Evolutionary conservation across 441 rosid genomes (phyloP).

Genomic region (Melastoma candidum): DNA sequence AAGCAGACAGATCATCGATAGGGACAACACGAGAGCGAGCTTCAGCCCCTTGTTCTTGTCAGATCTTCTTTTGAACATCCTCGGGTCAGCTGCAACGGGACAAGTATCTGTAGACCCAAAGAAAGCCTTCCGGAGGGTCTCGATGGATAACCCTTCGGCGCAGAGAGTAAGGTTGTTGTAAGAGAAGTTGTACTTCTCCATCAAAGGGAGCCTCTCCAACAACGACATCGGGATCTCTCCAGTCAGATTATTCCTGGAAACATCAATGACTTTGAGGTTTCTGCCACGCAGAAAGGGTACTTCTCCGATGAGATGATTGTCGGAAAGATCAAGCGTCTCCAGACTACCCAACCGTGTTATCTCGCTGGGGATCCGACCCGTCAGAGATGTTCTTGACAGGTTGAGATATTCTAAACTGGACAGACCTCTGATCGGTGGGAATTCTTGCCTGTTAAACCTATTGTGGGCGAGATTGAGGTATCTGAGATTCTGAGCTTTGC

Average conservation of each 20-base stretch:
- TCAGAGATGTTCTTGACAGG: constrained; percentile 56
- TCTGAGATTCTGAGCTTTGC: constrained; percentile 44
- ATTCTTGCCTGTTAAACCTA: constrained; percentile 46
- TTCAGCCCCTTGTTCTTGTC: constrained; percentile 36
- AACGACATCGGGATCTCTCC: constrained; percentile 61
- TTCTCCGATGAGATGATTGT: constrained; percentile 52
- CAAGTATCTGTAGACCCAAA: constrained; percentile 59
- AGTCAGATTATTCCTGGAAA: constrained; percentile 64
- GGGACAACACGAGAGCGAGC: constrained; percentile 60
- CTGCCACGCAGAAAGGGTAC: constrained; percentile 37
- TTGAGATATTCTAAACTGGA: constrained; percentile 55
- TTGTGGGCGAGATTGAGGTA: constrained; percentile 72
- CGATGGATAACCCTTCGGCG: constrained; percentile 34
- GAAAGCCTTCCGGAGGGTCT: constrained; percentile 43
- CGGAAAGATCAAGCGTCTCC: constrained; percentile 63
- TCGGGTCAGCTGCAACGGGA: constrained; percentile 76
- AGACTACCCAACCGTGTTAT: constrained; percentile 39
- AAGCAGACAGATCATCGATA: constrained; percentile 59
- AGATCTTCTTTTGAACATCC: constrained; percentile 40
- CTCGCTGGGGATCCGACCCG: constrained; percentile 54
- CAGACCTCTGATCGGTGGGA: constrained; percentile 43
- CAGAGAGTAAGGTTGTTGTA: constrained; percentile 83
- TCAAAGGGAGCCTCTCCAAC: constrained; percentile 41
- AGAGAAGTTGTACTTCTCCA: constrained; percentile 79
- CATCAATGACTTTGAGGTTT: constrained; percentile 49